A percentile compares a stretch with the other conserved stretches of the same genome.
Evolutionary conservation across 257 asterid species (phyloP).

Genomic region (Jacaranda mimosifolia): DNA sequence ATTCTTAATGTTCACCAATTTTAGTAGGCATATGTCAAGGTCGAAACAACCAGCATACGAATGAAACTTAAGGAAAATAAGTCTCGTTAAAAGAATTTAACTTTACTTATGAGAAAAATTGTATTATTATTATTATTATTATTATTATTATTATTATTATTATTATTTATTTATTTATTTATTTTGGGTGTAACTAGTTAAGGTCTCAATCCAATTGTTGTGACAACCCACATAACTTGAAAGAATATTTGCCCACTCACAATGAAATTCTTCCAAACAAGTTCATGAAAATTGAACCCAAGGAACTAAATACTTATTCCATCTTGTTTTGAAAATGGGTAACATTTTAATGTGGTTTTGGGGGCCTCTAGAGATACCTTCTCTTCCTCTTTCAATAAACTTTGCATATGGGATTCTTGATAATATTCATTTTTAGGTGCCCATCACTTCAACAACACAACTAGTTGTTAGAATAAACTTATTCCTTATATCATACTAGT

Average conservation of each 20-base stretch:
- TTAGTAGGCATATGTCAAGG: too few relatives aligned
- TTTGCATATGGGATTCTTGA: slow-evolving; percentile 25
- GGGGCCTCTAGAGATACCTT: background rate
- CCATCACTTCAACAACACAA: background rate
- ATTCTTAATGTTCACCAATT: too few relatives aligned
- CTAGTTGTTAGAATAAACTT: background rate
- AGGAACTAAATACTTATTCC: slow-evolving; percentile 7
- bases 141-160: too few relatives aligned
- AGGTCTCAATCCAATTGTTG: too few relatives aligned
- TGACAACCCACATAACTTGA: background rate
- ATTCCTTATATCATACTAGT: too few relatives aligned
- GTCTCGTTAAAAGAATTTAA: too few relatives aligned
- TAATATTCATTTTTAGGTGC: background rate
- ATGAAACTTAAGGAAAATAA: too few relatives aligned
- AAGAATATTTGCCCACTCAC: background rate
- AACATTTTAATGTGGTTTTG: slow-evolving; percentile 28
- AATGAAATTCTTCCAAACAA: background rate
- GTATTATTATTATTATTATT: too few relatives aligned
- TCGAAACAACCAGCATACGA: too few relatives aligned
- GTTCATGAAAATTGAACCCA: slow-evolving; percentile 17
- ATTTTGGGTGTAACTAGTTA: too few relatives aligned
- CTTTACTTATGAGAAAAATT: too few relatives aligned
- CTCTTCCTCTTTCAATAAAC: slow-evolving; percentile 1
- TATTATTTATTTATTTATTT: too few relatives aligned
- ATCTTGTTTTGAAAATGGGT: slow-evolving; percentile 44